These are phyloP conservation scores for Bryoglossum gracile DNA, from an alignment of 495 filamentous ascomycete genomes.

Conservation along the genomic window DNA sequence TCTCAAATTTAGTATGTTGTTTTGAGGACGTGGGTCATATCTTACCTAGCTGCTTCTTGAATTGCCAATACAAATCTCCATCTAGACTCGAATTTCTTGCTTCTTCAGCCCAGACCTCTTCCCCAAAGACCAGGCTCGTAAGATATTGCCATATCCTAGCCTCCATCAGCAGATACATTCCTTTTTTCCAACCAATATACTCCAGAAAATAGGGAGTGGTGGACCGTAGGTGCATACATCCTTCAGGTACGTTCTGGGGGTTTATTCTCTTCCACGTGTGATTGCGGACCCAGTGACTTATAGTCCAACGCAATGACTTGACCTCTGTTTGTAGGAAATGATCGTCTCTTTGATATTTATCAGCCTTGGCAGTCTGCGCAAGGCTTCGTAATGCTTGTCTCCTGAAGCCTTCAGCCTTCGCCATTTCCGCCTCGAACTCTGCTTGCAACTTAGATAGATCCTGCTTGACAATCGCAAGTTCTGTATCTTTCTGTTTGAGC, in stretches of 20 bases:
- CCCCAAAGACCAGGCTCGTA: not conserved
- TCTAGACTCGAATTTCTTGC: no score
- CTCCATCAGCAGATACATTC: not conserved
- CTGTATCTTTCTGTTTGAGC: no score
- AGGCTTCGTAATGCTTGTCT: not conserved
- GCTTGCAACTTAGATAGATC: no score
- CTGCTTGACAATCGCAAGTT: no score
- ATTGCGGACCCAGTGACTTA: not conserved
- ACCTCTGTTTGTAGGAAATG: not conserved
- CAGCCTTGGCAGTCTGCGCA: not conserved
- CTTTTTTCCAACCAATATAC: not conserved
- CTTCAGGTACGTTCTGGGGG: not conserved
- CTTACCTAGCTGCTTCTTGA: no score
- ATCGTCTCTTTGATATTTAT: not conserved
- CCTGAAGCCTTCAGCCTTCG: not conserved
- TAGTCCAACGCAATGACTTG: not conserved
- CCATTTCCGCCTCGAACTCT: no score
- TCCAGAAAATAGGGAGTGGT: not conserved
- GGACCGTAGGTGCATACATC: not conserved
- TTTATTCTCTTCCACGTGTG: not conserved
- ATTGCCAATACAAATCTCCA: no score
- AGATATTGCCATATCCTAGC: not conserved
- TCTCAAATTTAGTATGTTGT: not conserved
- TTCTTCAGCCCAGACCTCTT: not conserved
- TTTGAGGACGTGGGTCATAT: no score